Conservation (phyloP, 257 asterid species). For the Plantago ovata region DNA sequence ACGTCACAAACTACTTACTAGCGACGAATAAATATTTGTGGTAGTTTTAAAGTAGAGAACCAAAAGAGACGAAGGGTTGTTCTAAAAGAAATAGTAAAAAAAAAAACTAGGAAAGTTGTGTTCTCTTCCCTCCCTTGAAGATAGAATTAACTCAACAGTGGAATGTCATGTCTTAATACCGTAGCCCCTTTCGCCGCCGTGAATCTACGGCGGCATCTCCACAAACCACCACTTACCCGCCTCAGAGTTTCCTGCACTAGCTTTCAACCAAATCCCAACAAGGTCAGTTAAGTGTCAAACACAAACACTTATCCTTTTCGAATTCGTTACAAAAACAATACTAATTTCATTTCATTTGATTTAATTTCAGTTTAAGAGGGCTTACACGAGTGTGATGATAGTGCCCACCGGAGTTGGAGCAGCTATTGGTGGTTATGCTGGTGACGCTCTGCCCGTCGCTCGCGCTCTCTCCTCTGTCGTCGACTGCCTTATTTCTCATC, state of each 20-base stretch:
- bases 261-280: conserved; percentile 27
- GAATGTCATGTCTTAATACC: conserved; percentile 39
- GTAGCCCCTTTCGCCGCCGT: conserved; percentile 28
- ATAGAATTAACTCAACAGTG: too few relatives aligned
- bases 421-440: conserved; percentile 91
- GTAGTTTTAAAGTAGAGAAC: too few relatives aligned
- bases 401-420: conserved; percentile 97
- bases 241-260: conserved; percentile 34
- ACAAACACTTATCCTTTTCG: neutral
- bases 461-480: conserved; percentile 79
- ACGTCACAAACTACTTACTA: too few relatives aligned
- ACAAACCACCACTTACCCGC: conserved; percentile 18
- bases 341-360: neutral
- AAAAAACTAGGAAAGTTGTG: too few relatives aligned
- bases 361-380: conserved; percentile 50
- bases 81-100: too few relatives aligned
- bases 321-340: too few relatives aligned
- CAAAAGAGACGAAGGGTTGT: too few relatives aligned
- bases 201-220: conserved; percentile 17
- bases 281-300: conserved; percentile 31
- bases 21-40: too few relatives aligned
- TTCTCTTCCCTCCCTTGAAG: too few relatives aligned
- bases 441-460: conserved; percentile 92
- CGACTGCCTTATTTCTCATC: conserved; percentile 91
- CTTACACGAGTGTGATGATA: conserved; percentile 88